phyloP scores from a whole-genome alignment of 2,329 filamentous ascomycete genomes.

The Whalleya microplaca region DNA sequence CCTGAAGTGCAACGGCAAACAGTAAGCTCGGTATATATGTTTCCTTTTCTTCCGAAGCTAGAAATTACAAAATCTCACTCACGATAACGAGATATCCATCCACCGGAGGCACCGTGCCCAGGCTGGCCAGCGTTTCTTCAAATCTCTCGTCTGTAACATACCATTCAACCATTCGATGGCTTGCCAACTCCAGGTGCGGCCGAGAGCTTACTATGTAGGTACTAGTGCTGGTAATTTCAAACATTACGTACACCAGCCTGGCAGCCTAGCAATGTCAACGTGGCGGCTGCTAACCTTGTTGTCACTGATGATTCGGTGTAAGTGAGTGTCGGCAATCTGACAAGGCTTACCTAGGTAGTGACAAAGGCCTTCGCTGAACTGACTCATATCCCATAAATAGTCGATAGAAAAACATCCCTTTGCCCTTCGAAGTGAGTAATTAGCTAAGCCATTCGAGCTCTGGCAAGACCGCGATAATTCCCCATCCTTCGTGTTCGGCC shows the following conservation, averaged over 20 bases:
- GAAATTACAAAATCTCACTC: not conserved
- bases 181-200: conserved; percentile 10
- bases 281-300: too few relatives aligned
- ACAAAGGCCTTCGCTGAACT: conserved; percentile 5
- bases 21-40: conserved; percentile 26
- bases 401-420: conserved; percentile 2
- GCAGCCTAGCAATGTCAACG: too few relatives aligned
- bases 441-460: conserved; percentile 15
- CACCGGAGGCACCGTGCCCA: conserved; percentile 16
- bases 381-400: not conserved
- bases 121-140: conserved; percentile 19
- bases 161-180: conserved; percentile 17
- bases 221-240: conserved; percentile 7
- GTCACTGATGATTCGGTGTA: too few relatives aligned
- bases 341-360: conserved; percentile 17
- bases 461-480: not conserved
- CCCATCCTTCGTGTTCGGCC: not conserved
- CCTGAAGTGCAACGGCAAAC: conserved; percentile 16
- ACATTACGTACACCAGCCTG: not conserved
- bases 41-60: conserved; percentile 11
- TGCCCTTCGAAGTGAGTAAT: conserved; percentile 8
- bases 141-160: conserved; percentile 26
- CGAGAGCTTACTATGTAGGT: conserved; percentile 28
- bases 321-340: conserved; percentile 12
- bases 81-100: not conserved